Evolutionary conservation across 768 basidiomycete genomes (phyloP).

Genomic region (Nidularia sp.): DNA sequence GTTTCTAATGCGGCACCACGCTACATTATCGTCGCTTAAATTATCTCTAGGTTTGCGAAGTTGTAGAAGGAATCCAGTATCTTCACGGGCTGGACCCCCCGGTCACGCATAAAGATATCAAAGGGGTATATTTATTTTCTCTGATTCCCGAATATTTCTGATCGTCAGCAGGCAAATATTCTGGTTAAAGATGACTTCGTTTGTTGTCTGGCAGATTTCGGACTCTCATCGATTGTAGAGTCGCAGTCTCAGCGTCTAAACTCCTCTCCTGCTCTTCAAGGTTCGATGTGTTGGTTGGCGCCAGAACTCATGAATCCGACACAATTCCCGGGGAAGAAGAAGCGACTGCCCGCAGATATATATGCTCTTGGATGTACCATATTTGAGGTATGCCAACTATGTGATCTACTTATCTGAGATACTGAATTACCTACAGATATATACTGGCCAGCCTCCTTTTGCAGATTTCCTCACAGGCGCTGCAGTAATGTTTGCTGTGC

Average conservation of each 20-base stretch:
- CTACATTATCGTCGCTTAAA: not conserved
- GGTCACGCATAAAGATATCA: not conserved
- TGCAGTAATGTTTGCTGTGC: not conserved
- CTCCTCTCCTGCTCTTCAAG: constrained; percentile 1
- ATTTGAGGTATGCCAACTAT: constrained; percentile 3
- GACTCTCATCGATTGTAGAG: constrained; percentile 8
- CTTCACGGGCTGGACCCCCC: constrained; percentile 8
- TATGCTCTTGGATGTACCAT: constrained; percentile 10
- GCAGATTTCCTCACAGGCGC: not conserved
- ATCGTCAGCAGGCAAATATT: constrained; percentile 6
- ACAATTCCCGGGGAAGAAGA: not conserved
- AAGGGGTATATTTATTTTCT: not conserved
- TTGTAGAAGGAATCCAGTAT: constrained; percentile 15
- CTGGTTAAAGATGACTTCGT: constrained; percentile 4
- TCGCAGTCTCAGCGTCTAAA: constrained; percentile 7
- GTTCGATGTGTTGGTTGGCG: constrained; percentile 6
- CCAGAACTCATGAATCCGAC: constrained; percentile 4
- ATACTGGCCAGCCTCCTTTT: constrained; percentile 9
- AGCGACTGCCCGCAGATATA: constrained; percentile 5
- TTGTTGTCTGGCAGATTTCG: constrained; percentile 11
- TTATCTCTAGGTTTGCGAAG: constrained; percentile 10
- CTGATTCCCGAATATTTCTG: not conserved
- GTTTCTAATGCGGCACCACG: not conserved
- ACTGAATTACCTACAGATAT: constrained; percentile 1
- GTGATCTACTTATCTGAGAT: not conserved